Evolutionary conservation across 1,139 yeast species (phyloP), one percentile per base, ranked within the genome.

Genomic region (Geotrichum carabidarum): DNA sequence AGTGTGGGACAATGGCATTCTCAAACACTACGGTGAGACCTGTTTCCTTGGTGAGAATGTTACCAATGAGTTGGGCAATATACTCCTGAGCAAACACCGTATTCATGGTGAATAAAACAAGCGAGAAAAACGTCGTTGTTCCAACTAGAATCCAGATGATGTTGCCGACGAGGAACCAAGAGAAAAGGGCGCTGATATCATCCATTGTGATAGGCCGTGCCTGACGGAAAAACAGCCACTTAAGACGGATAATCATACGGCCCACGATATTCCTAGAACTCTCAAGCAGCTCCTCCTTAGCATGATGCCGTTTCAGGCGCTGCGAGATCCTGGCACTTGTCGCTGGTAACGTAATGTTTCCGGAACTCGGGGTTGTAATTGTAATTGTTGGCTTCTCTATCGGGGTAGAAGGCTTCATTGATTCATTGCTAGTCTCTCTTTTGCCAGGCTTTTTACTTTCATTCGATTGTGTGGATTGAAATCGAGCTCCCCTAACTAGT

Each of bases 1-100:
- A 91, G 53, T 90, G 90, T 0, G 98, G 98, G 3, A 90, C 95
- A 57, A 91, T 87, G 1, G 99, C 99, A 66, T 82, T 85, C 66
- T 93, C 99, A 66, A 93, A 93, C 0, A 89, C 83, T 11, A 93
- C 96, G 0, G 86, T 83, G 62, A 91, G 72, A n/a, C 90, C 88
- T 1, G 95, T 83, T 64, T 90, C 93, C 60, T 80, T 80, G 12
- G 99, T 91, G 57, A 93, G 79, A 55, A 87, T 73, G 64, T 86
- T 87, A 8, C 98, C 98, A 41, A 90, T 75, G 61, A 80, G 78
- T 50, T 85, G 75, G 1, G 97, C 98, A 45, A 91, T 84, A 58
- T 83, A 80, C 66, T 91, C 97, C 66, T 91, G 96, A 1, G 96
- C 95, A 65, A 87, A 82, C 8, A 90, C 91, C 0, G 96, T 87